Conservation (phyloP, 164 flowering plant species). For the Protea cynaroides region DNA sequence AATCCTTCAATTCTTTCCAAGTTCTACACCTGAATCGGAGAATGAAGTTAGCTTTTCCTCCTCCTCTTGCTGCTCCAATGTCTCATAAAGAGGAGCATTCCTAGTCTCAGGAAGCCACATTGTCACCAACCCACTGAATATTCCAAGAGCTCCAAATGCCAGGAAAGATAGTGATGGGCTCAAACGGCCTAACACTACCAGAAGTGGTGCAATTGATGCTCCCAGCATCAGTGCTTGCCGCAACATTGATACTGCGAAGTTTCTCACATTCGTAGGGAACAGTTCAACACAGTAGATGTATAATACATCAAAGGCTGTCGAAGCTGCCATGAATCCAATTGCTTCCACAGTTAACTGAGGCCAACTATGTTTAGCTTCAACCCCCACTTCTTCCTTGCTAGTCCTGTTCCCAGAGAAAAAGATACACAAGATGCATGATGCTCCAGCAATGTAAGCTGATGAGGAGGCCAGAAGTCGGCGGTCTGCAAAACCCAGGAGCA, state of each 20-base stretch:
- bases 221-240: constrained; percentile 57
- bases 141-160: constrained; percentile 37
- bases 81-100: constrained; percentile 52
- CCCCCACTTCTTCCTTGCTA: background rate
- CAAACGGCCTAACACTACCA: constrained; percentile 43
- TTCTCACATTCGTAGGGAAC: constrained; percentile 62
- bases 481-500: constrained; percentile 34
- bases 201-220: constrained; percentile 45
- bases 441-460: constrained; percentile 45
- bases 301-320: constrained; percentile 44
- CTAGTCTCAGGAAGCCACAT: constrained; percentile 55
- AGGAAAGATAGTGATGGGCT: constrained; percentile 42
- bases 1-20: constrained; percentile 16
- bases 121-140: constrained; percentile 38
- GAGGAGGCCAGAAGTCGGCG: constrained; percentile 31
- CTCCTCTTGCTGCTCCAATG: constrained; percentile 57
- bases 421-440: constrained; percentile 38
- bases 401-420: constrained; percentile 21
- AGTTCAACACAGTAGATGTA: constrained; percentile 55
- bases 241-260: constrained; percentile 46
- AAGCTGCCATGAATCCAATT: constrained; percentile 59
- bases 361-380: constrained; percentile 18
- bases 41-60: constrained; percentile 24
- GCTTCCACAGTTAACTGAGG: constrained; percentile 39
- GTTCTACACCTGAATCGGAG: constrained; percentile 18